Base-by-base conservation (phyloP, 768 basidiomycete species). In the Phylloporus sp. region DNA sequence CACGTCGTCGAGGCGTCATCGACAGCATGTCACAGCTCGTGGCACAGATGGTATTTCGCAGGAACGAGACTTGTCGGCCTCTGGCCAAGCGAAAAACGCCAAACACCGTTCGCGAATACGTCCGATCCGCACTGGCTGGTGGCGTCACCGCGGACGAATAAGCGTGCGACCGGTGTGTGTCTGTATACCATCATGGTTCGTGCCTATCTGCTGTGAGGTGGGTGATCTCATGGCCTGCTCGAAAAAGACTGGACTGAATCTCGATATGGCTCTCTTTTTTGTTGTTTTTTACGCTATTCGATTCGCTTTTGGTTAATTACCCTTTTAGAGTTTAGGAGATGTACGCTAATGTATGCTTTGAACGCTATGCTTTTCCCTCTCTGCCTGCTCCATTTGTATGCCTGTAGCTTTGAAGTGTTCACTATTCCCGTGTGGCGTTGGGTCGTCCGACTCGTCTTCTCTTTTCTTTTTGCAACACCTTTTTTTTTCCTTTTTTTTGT, bases 21-120 rank as follows among this genome's bases (percentile, higher is more conserved):
- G 57, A 61, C n/a, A 65, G 22, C 38, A 56, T 75, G 38, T 61
- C 68, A 36, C 72, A 74, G 48, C 69, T 75, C 17, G 69, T 75
- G 35, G 74, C 74, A 21, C 71, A 71, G 57, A 75, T 75, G 74
- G 61, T 75, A 27, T 66, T 76, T 59, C 69, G 70, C 44, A 65
- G 73, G 45, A 66, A 64, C 46, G 71, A 76, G 32, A 59, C 61
- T 3, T 61, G 41, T 17, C 66, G 72, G 31, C 66, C 71, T 18
- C 59, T 75, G 40, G 63, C 69, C 33, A 70, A 66, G 46, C 65
- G 69, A 36, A 71, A 60, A 44, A 37, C 52, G 14, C 57, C 52
- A 24, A 41, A 55, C 4, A 34, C 26, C 11, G 15, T 45, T 35
- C 54, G 55, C 7, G 56, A 54, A 44, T 66, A 67, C 22, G 46